Evolutionary conservation across 2,329 filamentous ascomycete genomes (phyloP).

Genomic region (Beauveria caledonica): DNA sequence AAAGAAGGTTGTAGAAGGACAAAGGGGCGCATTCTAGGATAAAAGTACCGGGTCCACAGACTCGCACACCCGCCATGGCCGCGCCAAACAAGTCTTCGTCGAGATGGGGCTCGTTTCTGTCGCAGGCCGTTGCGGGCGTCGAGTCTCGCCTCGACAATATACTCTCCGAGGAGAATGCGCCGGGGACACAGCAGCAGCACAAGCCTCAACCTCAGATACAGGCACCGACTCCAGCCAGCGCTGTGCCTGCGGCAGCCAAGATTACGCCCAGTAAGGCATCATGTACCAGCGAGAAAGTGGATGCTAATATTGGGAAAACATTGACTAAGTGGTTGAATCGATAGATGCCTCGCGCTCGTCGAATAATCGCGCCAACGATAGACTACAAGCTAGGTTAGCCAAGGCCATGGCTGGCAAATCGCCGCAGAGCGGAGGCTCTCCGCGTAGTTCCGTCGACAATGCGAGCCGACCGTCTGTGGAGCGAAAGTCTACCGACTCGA

Average conservation of each 20-base stretch:
- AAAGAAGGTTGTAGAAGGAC: not conserved
- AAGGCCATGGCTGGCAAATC: conserved; percentile 74
- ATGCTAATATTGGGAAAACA: no score
- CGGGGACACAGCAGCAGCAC: conserved; percentile 23
- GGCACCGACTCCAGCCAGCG: conserved; percentile 7
- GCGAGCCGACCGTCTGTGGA: conserved; percentile 21
- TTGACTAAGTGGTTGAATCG: not conserved
- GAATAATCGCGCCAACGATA: conserved; percentile 60
- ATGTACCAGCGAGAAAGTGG: not conserved
- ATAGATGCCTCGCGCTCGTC: conserved; percentile 53
- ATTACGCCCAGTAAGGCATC: conserved; percentile 23
- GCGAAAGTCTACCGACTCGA: conserved; percentile 22
- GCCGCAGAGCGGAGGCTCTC: conserved; percentile 20
- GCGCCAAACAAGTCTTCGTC: conserved; percentile 42
- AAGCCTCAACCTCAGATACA: conserved; percentile 20
- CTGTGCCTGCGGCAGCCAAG: conserved; percentile 20
- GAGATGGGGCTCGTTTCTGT: conserved; percentile 73
- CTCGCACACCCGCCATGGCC: conserved; percentile 31
- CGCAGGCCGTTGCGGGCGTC: conserved; percentile 85
- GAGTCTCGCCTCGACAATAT: conserved; percentile 91
- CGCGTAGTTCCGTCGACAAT: conserved; percentile 30
- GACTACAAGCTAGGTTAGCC: conserved; percentile 81
- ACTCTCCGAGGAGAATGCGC: conserved; percentile 59
- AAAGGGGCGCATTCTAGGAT: not conserved
- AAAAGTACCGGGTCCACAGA: not conserved